Base-by-base conservation (phyloP, 2,329 filamentous ascomycete species). In the Orbilia oligospora region DNA sequence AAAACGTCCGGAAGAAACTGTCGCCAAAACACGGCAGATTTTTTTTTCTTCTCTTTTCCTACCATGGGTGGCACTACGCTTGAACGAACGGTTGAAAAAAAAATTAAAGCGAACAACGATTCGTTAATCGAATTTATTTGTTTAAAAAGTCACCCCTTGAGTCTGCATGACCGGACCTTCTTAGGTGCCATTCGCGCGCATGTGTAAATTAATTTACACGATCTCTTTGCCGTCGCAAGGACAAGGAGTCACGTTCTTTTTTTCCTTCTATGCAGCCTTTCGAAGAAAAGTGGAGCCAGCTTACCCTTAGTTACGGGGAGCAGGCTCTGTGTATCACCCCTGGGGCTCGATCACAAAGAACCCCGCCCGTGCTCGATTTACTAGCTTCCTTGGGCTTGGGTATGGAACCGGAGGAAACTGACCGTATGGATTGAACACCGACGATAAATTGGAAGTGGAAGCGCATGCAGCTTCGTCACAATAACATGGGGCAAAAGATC, bases 401-500 rank as follows among this genome's bases (percentile, higher is more conserved):
- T 36, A 58, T 58, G 70, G 70, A 55, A 49, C 56, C 48, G 70
- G 70, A 64, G 75, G 38, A 72, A 58, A 5, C 20, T 49, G 46
- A 24, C 24, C n/a, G 49, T 56, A 41, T 44, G 56, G 56, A 72
- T 56, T 71, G 36, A 70, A 64, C 58, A 41, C 58, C 58, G 41
- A 66, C 67, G 36, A 72, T 64, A 72, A 72, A 78, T 72, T 72
- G 69, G 72, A 61, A 78, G 68, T 78, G 75, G 75, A 78, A 56
- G 51, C 63, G 75, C 75, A 78, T 78, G 75, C 75, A 77, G 58
- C 49, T 66, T 76, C 66, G 66, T 76, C 66, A 41, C 66, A 71
- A 56, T 49, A 53, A 48, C 58, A 67, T 71, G 73, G 58, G 30
- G 22, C 36, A 38, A 56, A 41, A 22, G 49, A 58, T 61, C 63